These are phyloP conservation scores for Pseudogymnoascus sp. DNA, from an alignment of 2,329 filamentous ascomycete genomes.

Conservation along the genomic window DNA sequence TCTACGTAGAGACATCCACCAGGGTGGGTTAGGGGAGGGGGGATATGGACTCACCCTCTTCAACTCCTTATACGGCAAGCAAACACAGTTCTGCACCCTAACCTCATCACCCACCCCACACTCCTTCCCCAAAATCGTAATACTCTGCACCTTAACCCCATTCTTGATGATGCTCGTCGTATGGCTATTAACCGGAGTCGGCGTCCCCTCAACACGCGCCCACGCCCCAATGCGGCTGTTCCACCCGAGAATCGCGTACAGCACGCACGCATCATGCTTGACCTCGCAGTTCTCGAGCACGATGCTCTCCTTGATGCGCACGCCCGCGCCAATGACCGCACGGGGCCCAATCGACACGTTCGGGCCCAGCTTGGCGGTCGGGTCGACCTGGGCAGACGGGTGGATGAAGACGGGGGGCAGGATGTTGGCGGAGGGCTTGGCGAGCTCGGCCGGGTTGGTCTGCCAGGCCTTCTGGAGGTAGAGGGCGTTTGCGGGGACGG, in stretches of 20 bases:
- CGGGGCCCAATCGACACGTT: constrained; percentile 96
- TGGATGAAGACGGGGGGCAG: constrained; percentile 93
- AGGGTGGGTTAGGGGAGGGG: background rate
- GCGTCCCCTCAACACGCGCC: constrained; percentile 94
- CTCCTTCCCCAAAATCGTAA: constrained; percentile 95
- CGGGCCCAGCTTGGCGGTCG: constrained; percentile 90
- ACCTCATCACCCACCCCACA: constrained; percentile 90
- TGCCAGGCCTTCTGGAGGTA: constrained; percentile 95
- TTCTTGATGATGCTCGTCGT: constrained; percentile 95
- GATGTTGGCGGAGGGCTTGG: constrained; percentile 75
- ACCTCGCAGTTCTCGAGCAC: constrained; percentile 92
- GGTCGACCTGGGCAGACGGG: constrained; percentile 80
- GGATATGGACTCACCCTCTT: constrained; percentile 65
- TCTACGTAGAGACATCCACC: background rate
- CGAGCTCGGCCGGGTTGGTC: constrained; percentile 69
- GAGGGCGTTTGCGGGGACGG: constrained; percentile 90
- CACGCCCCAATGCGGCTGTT: constrained; percentile 93
- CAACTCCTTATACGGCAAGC: constrained; percentile 94
- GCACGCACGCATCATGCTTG: constrained; percentile 90
- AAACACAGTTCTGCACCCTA: constrained; percentile 94
- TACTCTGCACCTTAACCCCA: constrained; percentile 95
- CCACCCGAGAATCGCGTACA: constrained; percentile 97
- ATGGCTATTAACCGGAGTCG: constrained; percentile 79
- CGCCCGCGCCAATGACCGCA: constrained; percentile 74
- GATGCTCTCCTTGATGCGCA: constrained; percentile 89